Percentiles rank a stretch among this genome's conserved stretches.
Evolutionary conservation across 2,329 filamentous ascomycete genomes (phyloP).

Genomic region (Stagonosporopsis vannaccii): DNA sequence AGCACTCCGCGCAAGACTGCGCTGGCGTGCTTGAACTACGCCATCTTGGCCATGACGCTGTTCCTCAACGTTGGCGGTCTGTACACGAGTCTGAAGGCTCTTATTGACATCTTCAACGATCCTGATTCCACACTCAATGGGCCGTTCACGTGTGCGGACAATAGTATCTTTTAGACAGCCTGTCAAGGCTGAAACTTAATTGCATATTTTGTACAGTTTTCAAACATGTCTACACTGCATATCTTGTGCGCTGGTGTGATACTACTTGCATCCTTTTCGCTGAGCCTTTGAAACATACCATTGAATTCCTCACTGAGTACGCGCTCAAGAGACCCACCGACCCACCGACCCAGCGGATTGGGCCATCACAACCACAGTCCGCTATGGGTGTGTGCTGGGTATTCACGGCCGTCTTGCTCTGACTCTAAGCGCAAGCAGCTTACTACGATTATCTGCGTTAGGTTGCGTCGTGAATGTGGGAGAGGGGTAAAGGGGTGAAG

Average conservation of each 20-base stretch:
- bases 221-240: not conserved
- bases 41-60: constrained; percentile 48
- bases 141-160: constrained; percentile 40
- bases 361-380: too few relatives aligned
- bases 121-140: constrained; percentile 34
- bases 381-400: too few relatives aligned
- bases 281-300: too few relatives aligned
- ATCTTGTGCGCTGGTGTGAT: not conserved
- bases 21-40: constrained; percentile 55
- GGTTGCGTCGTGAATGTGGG: too few relatives aligned
- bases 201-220: not conserved
- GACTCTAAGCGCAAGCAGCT: too few relatives aligned
- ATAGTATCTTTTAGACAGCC: constrained; percentile 36
- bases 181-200: not conserved
- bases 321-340: too few relatives aligned
- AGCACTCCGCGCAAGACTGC: constrained; percentile 49
- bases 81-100: constrained; percentile 37
- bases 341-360: too few relatives aligned
- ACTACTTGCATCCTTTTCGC: not conserved
- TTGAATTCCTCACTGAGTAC: too few relatives aligned
- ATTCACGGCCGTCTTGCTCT: too few relatives aligned
- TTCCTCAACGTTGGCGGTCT: constrained; percentile 37
- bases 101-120: constrained; percentile 40
- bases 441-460: too few relatives aligned
- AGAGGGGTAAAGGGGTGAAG: not conserved